These are phyloP conservation scores for Eutrema yunnanense DNA, from an alignment of 345 rosid genomes.

Conservation along the genomic window DNA sequence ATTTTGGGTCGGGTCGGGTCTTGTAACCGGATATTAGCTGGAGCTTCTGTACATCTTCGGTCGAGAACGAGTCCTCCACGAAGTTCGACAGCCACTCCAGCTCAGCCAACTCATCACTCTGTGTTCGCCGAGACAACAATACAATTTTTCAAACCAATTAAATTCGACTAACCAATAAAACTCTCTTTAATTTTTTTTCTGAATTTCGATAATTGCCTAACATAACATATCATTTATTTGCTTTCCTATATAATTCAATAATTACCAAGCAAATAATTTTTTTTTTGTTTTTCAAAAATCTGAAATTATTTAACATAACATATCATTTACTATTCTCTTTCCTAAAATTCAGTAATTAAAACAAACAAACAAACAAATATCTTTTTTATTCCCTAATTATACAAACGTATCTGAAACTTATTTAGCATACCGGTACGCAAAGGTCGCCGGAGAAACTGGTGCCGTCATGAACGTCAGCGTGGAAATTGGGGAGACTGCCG, in stretches of 20 bases:
- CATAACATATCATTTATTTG: not conserved
- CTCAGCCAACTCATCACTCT: conserved; percentile 95
- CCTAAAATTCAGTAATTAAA: too few relatives aligned
- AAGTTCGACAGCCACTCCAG: conserved; percentile 94
- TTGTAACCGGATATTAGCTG: conserved; percentile 72
- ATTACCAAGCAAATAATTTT: not conserved
- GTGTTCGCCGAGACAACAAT: not conserved
- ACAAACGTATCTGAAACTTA: not conserved
- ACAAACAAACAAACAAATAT: too few relatives aligned
- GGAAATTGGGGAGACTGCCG: conserved; percentile 30
- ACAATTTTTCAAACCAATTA: not conserved
- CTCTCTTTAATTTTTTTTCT: not conserved
- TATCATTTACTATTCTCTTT: too few relatives aligned
- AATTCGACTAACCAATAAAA: not conserved
- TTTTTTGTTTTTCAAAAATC: not conserved
- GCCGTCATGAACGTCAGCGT: conserved; percentile 38
- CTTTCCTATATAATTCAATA: not conserved
- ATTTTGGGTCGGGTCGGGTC: conserved; percentile 45
- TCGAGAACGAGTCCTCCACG: conserved; percentile 92
- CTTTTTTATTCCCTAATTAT: not conserved
- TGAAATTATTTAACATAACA: not conserved
- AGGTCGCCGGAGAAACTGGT: conserved; percentile 58
- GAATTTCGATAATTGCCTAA: not conserved
- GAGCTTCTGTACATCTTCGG: conserved; percentile 77
- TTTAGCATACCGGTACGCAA: conserved; percentile 68